Base-by-base conservation (phyloP, 1,139 yeast species). In the Kurtzmaniella natalensis region DNA sequence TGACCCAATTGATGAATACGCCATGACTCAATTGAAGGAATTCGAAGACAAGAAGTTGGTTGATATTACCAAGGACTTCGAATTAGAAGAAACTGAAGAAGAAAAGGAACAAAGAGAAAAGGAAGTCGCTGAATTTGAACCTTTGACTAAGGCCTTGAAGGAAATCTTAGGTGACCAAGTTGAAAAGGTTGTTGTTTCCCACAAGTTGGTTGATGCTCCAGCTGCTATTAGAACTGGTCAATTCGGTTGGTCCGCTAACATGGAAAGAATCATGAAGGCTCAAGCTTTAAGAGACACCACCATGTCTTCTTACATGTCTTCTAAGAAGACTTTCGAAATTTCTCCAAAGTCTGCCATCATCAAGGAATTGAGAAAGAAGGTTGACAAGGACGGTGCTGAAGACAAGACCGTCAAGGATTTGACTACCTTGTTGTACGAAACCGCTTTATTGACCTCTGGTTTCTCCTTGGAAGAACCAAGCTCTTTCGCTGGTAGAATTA, bases 241-340 rank as follows among this genome's bases (percentile, higher is more conserved):
- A 76, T 92, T 92, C 67, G 98, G 99, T 65, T 92, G 99, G 99
- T 92, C 98, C 52, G 99, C 99, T 57, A 92, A 92, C 78, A 94
- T 94, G 98, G 99, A 92, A 77, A 92, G 98, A 83, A 92, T 92
- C 78, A 94, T 92, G 99, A 92, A 92, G 79, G 98, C 98, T 46
- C 99, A 92, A 78, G 98, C 99, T 55, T 78, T 92, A 58, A 89
- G 98, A 76, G 98, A 92, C 70, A 85, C 95, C 53, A 80, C 95
- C 53, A 92, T 94, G 98, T 88, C 97, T 34, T 81, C 96, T 45
- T 92, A 92, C 94, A 94, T 92, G 99, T 84, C 98, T 31, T 92
- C 98, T 39, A 94, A 94, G 88, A 92, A 92, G 83, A 92, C 94
- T 56, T 87, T 92, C 59, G 99, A 94, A 77, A 88, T 92, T 56